These are phyloP conservation scores for Aspergillus viridinutans DNA, from an alignment of 2,329 filamentous ascomycete species.

Conservation along the genomic window DNA sequence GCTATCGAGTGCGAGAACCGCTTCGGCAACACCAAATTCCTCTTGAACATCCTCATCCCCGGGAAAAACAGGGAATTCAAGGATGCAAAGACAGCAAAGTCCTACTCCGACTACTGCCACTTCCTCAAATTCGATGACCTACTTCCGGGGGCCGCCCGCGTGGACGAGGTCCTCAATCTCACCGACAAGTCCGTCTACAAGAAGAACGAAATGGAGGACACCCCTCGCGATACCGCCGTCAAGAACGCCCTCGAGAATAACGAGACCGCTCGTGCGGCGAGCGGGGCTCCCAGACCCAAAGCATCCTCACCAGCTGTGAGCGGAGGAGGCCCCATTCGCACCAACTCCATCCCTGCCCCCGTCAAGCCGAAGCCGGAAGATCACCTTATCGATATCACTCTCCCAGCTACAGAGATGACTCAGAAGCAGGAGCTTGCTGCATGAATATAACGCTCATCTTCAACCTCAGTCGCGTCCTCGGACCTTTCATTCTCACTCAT, in stretches of 20 bases:
- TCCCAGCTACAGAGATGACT: conserved; percentile 14
- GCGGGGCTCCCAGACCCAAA: conserved; percentile 25
- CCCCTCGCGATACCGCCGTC: conserved; percentile 22
- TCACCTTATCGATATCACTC: conserved; percentile 18
- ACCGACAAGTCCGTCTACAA: conserved; percentile 21
- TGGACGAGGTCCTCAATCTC: conserved; percentile 56
- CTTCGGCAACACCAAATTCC: conserved; percentile 89
- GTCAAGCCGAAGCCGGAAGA: conserved; percentile 18
- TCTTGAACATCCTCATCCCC: conserved; percentile 79
- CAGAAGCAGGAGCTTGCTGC: conserved; percentile 22
- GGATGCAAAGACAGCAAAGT: conserved; percentile 61
- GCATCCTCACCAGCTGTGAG: conserved; percentile 15
- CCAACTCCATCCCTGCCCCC: conserved; percentile 26
- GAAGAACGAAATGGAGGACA: conserved; percentile 10
- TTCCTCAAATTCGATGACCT: conserved; percentile 62
- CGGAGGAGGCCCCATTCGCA: conserved; percentile 32
- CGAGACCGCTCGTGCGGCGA: conserved; percentile 32
- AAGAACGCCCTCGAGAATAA: conserved; percentile 33
- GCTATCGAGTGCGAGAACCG: conserved; percentile 77
- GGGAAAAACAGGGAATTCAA: conserved; percentile 66
- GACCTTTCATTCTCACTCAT: background rate
- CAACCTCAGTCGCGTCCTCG: background rate
- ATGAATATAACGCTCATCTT: conserved; percentile 6
- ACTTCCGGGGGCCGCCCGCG: conserved; percentile 57
- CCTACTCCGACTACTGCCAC: conserved; percentile 66